phyloP scores from a whole-genome alignment of 148 eudicot species.

The Persicaria maculosa region DNA sequence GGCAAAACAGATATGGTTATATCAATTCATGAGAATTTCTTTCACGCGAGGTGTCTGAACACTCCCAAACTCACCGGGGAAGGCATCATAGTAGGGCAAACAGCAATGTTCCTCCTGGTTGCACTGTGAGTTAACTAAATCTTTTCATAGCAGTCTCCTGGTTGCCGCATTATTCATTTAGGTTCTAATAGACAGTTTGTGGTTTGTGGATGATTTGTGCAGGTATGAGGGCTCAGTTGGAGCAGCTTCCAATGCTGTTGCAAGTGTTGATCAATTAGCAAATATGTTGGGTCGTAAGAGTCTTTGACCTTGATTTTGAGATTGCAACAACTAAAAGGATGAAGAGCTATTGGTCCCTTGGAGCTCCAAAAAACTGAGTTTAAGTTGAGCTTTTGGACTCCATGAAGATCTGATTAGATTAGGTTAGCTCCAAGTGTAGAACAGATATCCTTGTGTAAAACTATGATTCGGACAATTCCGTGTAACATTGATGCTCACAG shows the following conservation, averaged over 20 bases:
- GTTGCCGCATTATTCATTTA: background rate
- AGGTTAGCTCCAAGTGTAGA: no score
- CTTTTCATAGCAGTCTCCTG: background rate
- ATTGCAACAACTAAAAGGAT: background rate
- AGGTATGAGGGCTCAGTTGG: slow-evolving; percentile 94
- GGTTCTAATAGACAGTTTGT: background rate
- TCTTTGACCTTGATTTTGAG: slow-evolving; percentile 32
- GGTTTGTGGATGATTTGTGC: background rate
- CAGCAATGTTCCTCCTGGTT: slow-evolving; percentile 63
- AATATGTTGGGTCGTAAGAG: slow-evolving; percentile 45
- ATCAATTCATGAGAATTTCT: slow-evolving; percentile 85
- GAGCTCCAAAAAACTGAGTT: no score
- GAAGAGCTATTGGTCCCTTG: no score
- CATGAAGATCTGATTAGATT: no score
- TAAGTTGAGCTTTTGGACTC: no score
- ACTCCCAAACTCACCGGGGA: slow-evolving; percentile 70
- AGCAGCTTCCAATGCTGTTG: slow-evolving; percentile 78
- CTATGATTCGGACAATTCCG: no score
- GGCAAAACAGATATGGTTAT: slow-evolving; percentile 66
- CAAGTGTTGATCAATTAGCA: slow-evolving; percentile 61
- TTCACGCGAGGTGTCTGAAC: slow-evolving; percentile 80
- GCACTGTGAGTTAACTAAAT: slow-evolving; percentile 49
- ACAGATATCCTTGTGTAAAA: no score
- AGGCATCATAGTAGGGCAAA: slow-evolving; percentile 77
- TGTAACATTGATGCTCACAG: no score